Evolutionary conservation across 371 early-diverging fungal genomes (phyloP).

Genomic region (Nematocida sp.): DNA sequence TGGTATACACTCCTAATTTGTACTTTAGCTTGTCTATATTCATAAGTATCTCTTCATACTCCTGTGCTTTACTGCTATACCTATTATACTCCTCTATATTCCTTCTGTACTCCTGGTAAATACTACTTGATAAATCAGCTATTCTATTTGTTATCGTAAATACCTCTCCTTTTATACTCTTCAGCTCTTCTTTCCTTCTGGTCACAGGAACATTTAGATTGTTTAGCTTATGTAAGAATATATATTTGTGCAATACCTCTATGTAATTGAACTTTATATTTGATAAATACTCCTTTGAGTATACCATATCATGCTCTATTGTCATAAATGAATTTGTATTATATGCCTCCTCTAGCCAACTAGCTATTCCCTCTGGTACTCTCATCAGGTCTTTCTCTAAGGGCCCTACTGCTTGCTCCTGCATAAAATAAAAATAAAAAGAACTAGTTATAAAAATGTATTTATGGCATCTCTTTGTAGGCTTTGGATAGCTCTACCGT

Average conservation of each 20-base stretch:
- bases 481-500: constrained; percentile 22
- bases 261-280: constrained; percentile 50
- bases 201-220: neutral
- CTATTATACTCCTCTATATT: no score
- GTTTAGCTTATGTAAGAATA: constrained; percentile 31
- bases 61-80: no score
- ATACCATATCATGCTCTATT: constrained; percentile 47
- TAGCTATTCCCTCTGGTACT: no score
- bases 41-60: no score
- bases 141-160: constrained; percentile 6
- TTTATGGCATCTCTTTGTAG: constrained; percentile 1
- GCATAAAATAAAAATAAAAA: constrained; percentile 15
- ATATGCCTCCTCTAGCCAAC: neutral
- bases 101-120: no score
- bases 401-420: no score
- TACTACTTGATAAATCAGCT: no score
- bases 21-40: no score
- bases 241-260: constrained; percentile 41
- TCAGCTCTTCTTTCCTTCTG: neutral
- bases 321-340: constrained; percentile 23
- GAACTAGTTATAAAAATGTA: neutral
- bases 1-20: no score
- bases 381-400: no score
- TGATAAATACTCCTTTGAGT: constrained; percentile 48
- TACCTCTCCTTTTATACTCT: constrained; percentile 6